phyloP scores from a whole-genome alignment of 2,329 filamentous ascomycete genomes.

The Ophiostoma populinum region DNA sequence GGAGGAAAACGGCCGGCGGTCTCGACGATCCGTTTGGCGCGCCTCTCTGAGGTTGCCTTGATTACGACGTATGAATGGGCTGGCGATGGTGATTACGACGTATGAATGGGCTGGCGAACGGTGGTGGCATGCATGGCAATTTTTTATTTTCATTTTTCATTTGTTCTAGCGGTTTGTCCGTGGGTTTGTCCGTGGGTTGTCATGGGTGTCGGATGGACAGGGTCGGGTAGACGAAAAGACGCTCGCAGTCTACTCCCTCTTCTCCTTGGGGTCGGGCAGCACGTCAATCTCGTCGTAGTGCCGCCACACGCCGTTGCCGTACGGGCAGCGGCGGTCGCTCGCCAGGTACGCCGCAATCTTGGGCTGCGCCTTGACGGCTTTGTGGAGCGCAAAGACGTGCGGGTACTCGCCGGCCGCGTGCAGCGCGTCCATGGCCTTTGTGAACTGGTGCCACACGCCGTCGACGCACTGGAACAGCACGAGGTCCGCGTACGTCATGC shows the following conservation, averaged over 20 bases:
- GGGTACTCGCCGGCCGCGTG: constrained; percentile 37
- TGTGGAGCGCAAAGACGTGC: constrained; percentile 46
- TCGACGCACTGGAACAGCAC: constrained; percentile 52
- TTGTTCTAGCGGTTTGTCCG: no score
- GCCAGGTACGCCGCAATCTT: constrained; percentile 51
- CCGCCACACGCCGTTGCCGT: constrained; percentile 49
- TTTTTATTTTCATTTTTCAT: background rate
- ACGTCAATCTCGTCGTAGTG: constrained; percentile 57
- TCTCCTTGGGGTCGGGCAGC: constrained; percentile 14
- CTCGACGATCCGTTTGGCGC: constrained; percentile 31
- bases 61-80: no score
- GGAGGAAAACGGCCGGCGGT: constrained; percentile 24
- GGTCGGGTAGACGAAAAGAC: no score
- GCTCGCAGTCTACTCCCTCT: background rate
- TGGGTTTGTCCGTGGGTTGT: no score
- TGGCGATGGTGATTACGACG: no score
- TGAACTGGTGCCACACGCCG: constrained; percentile 49
- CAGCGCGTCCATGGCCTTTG: constrained; percentile 41
- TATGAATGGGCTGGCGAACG: no score
- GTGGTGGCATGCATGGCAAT: no score
- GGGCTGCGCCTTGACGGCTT: constrained; percentile 42
- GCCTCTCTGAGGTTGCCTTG: no score
- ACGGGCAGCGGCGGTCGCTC: constrained; percentile 45
- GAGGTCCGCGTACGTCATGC: constrained; percentile 54
- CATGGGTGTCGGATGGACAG: background rate